Percentiles rank a stretch among this genome's conserved stretches.
phyloP scores from a whole-genome alignment of 2,329 filamentous ascomycete species.

The Fusarium pseudoanthophilum region DNA sequence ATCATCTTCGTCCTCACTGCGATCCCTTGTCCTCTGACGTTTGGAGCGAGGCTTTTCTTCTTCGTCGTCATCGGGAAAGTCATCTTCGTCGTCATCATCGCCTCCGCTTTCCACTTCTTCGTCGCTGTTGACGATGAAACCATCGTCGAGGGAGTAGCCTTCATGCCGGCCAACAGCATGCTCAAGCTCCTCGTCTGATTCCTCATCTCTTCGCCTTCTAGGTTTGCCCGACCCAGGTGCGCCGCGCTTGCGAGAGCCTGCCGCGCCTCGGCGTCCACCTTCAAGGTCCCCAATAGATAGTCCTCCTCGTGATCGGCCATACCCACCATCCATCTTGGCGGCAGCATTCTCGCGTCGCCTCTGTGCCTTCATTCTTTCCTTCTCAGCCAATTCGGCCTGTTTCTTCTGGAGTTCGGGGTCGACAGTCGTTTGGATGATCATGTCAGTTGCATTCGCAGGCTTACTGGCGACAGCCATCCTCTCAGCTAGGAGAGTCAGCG shows the following conservation, averaged over 20 bases:
- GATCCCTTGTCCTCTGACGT: slow-evolving; percentile 62
- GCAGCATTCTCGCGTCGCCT: slow-evolving; percentile 75
- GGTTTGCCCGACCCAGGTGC: slow-evolving; percentile 60
- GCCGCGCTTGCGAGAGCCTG: slow-evolving; percentile 64
- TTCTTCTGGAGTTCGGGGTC: slow-evolving; percentile 81
- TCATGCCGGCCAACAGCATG: slow-evolving; percentile 71
- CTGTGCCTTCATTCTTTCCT: slow-evolving; percentile 75
- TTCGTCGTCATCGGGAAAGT: slow-evolving; percentile 64
- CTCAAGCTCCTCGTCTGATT: slow-evolving; percentile 79
- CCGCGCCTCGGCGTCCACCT: slow-evolving; percentile 62
- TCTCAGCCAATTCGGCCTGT: slow-evolving; percentile 78
- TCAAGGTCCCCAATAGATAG: slow-evolving; percentile 78
- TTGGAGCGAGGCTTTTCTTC: slow-evolving; percentile 60
- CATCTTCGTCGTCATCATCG: slow-evolving; percentile 72
- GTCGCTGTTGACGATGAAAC: slow-evolving; percentile 80
- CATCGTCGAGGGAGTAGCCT: slow-evolving; percentile 83
- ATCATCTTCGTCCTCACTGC: slow-evolving; percentile 60
- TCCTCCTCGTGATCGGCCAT: slow-evolving; percentile 62
- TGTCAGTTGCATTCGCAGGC: slow-evolving; percentile 65
- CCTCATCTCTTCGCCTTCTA: slow-evolving; percentile 72
- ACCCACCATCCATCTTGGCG: slow-evolving; percentile 70
- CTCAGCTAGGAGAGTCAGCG: slow-evolving; percentile 74
- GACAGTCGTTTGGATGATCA: slow-evolving; percentile 75
- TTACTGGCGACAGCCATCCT: slow-evolving; percentile 73
- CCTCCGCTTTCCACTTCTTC: slow-evolving; percentile 71